phyloP scores from a whole-genome alignment of 2,329 filamentous ascomycete genomes.

The Endothia cerciana region DNA sequence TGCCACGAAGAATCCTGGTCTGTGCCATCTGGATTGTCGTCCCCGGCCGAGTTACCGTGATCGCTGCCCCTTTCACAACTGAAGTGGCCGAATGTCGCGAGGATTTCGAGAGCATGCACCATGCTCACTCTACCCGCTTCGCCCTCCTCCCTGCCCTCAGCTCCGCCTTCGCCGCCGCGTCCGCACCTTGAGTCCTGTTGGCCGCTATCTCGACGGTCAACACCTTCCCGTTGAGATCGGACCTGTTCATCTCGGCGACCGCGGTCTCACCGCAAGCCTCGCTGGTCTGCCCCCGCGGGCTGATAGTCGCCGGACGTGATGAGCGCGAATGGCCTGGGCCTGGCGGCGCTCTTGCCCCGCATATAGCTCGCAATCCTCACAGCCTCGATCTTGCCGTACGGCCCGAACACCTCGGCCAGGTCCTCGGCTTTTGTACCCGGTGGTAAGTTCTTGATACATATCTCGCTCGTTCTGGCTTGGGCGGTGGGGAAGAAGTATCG shows the following conservation, averaged over 20 bases:
- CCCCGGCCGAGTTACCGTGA: no score
- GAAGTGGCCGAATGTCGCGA: no score
- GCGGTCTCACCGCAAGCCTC: neutral
- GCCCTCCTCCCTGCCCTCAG: no score
- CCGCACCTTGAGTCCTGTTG: neutral
- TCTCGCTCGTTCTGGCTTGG: neutral
- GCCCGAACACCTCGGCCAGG: no score
- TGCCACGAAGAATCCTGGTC: no score
- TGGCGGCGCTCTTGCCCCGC: no score
- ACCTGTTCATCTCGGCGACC: neutral
- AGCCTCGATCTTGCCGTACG: neutral
- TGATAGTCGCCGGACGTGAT: neutral
- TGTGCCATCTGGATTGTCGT: no score
- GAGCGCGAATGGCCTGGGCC: neutral
- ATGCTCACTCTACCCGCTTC: no score
- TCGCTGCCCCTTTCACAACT: no score
- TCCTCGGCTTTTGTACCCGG: no score
- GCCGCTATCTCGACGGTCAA: neutral
- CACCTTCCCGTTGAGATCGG: neutral
- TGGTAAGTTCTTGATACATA: neutral
- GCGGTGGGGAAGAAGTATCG: neutral
- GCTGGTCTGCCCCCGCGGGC: neutral
- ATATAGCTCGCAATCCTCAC: neutral
- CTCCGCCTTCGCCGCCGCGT: no score
- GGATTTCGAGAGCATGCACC: no score